Percentiles rank a stretch among this genome's conserved stretches.
Evolutionary conservation across 2,329 filamentous ascomycete genomes (phyloP).

Genomic region (Colletotrichum sojae): DNA sequence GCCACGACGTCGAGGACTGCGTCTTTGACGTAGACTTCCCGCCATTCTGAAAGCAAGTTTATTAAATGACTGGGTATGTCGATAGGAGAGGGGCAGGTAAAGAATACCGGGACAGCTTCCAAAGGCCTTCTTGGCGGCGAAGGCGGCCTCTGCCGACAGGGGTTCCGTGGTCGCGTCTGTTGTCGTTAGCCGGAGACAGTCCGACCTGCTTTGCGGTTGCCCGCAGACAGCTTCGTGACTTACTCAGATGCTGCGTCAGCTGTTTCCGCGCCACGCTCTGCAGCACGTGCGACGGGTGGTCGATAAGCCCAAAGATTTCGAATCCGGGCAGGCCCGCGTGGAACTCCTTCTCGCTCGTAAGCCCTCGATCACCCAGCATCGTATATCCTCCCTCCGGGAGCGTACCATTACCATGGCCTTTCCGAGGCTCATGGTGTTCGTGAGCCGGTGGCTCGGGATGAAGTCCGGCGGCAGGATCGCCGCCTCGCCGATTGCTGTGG

Average conservation of each 20-base stretch:
- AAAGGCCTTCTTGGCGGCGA: slow-evolving; percentile 1
- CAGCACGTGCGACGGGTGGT: neutral
- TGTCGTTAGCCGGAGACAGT: neutral
- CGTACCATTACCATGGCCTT: neutral
- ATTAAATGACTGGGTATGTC: too few relatives aligned
- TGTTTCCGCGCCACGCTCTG: slow-evolving; percentile 6
- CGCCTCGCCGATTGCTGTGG: neutral
- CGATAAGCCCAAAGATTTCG: neutral
- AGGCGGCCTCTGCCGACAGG: neutral
- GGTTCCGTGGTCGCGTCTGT: neutral
- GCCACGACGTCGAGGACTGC: slow-evolving; percentile 53
- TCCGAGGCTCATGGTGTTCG: neutral
- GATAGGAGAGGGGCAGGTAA: too few relatives aligned
- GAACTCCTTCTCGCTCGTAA: neutral
- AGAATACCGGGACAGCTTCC: neutral
- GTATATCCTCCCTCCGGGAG: too few relatives aligned
- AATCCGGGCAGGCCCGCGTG: slow-evolving; percentile 7
- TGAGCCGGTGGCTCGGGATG: neutral
- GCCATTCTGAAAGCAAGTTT: slow-evolving; percentile 43
- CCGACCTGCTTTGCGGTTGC: too few relatives aligned
- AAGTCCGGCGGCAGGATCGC: neutral
- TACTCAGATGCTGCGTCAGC: slow-evolving; percentile 2
- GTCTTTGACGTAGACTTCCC: slow-evolving; percentile 12
- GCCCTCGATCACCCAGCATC: too few relatives aligned
- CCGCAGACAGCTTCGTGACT: neutral